phyloP scores from a whole-genome alignment of 495 filamentous ascomycete genomes.

The Annulohypoxylon stygium region DNA sequence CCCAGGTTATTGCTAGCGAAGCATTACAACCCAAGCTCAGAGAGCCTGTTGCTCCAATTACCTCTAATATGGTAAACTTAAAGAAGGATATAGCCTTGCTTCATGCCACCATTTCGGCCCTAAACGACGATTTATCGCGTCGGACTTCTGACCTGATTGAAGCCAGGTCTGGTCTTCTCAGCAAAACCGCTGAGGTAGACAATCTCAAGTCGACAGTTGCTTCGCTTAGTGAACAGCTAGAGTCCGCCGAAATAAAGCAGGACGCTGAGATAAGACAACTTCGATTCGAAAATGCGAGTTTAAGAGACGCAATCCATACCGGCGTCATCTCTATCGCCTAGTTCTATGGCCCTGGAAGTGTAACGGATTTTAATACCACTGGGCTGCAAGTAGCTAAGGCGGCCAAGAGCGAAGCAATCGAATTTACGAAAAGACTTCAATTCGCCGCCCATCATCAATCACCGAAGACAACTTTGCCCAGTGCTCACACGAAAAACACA shows the following conservation, averaged over 20 bases:
- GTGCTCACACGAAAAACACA: too few relatives aligned
- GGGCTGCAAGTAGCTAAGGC: too few relatives aligned
- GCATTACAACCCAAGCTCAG: too few relatives aligned
- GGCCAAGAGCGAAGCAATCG: too few relatives aligned
- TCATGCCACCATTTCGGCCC: not conserved
- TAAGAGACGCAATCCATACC: conserved; percentile 28
- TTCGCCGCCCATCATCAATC: too few relatives aligned
- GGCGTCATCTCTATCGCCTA: conserved; percentile 22
- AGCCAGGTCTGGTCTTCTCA: not conserved
- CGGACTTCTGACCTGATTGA: not conserved
- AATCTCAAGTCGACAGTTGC: not conserved
- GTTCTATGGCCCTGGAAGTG: conserved; percentile 23
- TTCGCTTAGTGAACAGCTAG: not conserved
- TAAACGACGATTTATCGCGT: not conserved
- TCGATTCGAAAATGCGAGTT: conserved; percentile 1
- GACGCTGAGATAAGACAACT: not conserved
- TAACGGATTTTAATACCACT: conserved; percentile 1
- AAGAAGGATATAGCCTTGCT: not conserved
- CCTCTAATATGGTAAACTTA: not conserved
- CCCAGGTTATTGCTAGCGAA: not conserved
- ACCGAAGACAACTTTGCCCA: too few relatives aligned
- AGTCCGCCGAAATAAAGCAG: not conserved
- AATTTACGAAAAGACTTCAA: too few relatives aligned
- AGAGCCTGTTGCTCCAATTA: not conserved
- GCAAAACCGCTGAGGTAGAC: not conserved